Base-by-base conservation (phyloP, 2,329 filamentous ascomycete species). In the Calonectria pteridis region DNA sequence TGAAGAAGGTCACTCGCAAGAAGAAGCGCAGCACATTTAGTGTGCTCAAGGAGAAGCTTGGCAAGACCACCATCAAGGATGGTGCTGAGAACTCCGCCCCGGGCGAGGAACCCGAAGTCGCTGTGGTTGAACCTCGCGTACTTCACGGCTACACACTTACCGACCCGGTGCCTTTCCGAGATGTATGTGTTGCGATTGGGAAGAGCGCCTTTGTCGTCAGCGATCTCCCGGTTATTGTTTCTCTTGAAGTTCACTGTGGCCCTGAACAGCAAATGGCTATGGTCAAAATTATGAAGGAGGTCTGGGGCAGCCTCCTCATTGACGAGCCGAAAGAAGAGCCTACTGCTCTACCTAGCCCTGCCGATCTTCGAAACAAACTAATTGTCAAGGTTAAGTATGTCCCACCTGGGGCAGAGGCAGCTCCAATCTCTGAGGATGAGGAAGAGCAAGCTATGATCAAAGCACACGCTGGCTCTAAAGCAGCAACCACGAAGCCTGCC, bases 141-240 rank as follows among this genome's bases (percentile, higher is more conserved):
- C 87, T 96, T 10, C 95, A 98, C 83, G 95, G 95, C 1, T 95
- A 98, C 83, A 98, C 97, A 0, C 89, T 98, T 26, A 99, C 97
- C 20, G 96, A 94, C 78, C 94, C 97, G 73, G 92, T 98, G 49
- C 90, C 94, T 0, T 98, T 98, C 84, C 92, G 96, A 64, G 91
- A 94, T 51, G 96, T 98, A 2, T 98, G 96, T 84, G 88, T 90
- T 70, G 92, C 94, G 0, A 96, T 98, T 77, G 89, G 91, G 37
- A 91, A 98, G 70, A 91, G 93, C 79, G 95, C 94, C 1, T 98
- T 98, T 80, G 85, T 90, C 4, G 90, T 88, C 5, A 93, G 91
- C 26, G 93, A 96, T 74, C 87, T 98, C 23, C 97, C 97, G 0
- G 87, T 99, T n/a, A 96, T 98, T 73, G 93, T 98, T 79, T 98